phyloP scores from a whole-genome alignment of 352 stramenopile species.

The Pythium diclinum region DNA sequence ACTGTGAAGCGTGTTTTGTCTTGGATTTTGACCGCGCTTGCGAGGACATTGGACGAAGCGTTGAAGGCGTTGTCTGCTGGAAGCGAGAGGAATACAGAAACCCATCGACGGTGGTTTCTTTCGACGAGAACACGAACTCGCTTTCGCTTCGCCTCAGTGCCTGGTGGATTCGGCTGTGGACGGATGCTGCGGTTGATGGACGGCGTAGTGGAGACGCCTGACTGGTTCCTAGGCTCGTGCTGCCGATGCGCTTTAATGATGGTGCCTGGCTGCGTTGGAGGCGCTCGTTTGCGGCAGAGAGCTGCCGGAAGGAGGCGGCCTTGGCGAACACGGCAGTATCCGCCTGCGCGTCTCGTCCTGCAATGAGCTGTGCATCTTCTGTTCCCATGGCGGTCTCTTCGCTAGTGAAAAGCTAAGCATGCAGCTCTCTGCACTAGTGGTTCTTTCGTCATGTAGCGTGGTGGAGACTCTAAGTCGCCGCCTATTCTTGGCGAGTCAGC shows the following conservation, averaged over 20 bases:
- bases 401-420: neutral
- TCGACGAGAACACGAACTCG: conserved; percentile 56
- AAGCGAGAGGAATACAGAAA: conserved; percentile 59
- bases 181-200: conserved; percentile 44
- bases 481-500: conserved; percentile 7
- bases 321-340: neutral
- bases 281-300: neutral
- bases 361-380: neutral
- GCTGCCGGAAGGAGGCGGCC: neutral
- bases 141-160: conserved; percentile 48
- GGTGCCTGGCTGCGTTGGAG: conserved; percentile 2
- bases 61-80: conserved; percentile 30
- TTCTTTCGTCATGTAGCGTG: neutral
- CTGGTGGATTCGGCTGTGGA: conserved; percentile 61
- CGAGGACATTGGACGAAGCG: conserved; percentile 22
- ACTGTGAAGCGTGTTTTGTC: neutral
- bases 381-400: conserved; percentile 1
- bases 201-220: conserved; percentile 9
- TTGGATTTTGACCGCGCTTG: conserved; percentile 9
- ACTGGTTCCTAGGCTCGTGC: neutral
- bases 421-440: neutral
- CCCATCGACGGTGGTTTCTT: conserved; percentile 41
- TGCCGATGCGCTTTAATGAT: conserved; percentile 8
- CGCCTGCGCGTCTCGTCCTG: neutral
- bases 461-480: neutral